phyloP scores from a whole-genome alignment of 805 yeast species.

The Metschnikowia gruessii region DNA sequence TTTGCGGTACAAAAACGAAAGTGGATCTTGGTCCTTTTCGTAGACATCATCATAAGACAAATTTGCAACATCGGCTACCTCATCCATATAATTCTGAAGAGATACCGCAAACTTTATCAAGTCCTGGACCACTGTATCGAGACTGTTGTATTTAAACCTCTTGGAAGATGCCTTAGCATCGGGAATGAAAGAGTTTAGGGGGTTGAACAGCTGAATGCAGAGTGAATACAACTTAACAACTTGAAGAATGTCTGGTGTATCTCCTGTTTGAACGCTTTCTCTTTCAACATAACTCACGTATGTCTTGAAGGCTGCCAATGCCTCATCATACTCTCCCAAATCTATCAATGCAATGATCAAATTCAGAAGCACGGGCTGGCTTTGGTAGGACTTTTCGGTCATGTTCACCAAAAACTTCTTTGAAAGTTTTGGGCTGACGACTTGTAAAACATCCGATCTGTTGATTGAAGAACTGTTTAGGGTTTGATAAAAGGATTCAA shows the following conservation, averaged over 20 bases:
- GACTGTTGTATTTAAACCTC: constrained; percentile 28
- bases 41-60: constrained; percentile 29
- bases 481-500: constrained; percentile 32
- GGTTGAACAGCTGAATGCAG: constrained; percentile 37
- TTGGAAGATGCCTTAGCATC: constrained; percentile 9
- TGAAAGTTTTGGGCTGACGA: constrained; percentile 24
- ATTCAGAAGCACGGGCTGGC: constrained; percentile 32
- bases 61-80: constrained; percentile 23
- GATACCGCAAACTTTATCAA: constrained; percentile 20
- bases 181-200: constrained; percentile 27
- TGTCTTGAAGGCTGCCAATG: constrained; percentile 41
- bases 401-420: constrained; percentile 32
- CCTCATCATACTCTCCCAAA: constrained; percentile 41
- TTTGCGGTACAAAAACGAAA: constrained; percentile 36
- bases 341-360: constrained; percentile 33
- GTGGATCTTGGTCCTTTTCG: constrained; percentile 13
- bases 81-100: constrained; percentile 26
- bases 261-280: constrained; percentile 32
- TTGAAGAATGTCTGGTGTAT: constrained; percentile 32
- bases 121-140: constrained; percentile 21
- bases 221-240: constrained; percentile 33
- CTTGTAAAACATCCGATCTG: constrained; percentile 8
- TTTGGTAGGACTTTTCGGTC: constrained; percentile 36
- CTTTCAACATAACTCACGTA: constrained; percentile 33
- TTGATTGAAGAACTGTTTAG: constrained; percentile 24